phyloP scores from a whole-genome alignment of 495 filamentous ascomycete species.

The Collariella sp. region DNA sequence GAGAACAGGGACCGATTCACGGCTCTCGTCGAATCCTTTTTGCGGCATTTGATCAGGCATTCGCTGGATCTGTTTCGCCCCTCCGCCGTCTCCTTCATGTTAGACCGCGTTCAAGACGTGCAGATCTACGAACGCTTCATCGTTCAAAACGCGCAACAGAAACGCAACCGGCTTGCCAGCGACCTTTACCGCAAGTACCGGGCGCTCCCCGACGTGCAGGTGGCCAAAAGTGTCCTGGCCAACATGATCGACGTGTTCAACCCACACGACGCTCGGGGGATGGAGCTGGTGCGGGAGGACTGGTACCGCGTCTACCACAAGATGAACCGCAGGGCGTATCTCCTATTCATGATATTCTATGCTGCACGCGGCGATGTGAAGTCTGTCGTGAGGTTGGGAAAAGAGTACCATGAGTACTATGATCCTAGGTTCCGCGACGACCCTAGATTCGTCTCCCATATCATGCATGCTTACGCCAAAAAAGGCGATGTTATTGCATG shows the following conservation, averaged over 20 bases:
- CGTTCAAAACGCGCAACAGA: conserved; percentile 4
- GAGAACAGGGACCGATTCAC: background rate
- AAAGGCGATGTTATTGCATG: conserved; percentile 53
- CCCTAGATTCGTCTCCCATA: conserved; percentile 30
- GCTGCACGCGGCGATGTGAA: conserved; percentile 46
- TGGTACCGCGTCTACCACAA: conserved; percentile 36
- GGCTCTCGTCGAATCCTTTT: conserved; percentile 5
- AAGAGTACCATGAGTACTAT: conserved; percentile 35
- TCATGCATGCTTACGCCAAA: conserved; percentile 59
- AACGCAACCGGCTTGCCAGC: conserved; percentile 17
- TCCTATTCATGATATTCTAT: conserved; percentile 43
- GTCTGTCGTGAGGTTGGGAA: conserved; percentile 47
- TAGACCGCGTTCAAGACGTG: conserved; percentile 21
- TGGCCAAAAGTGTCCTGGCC: conserved; percentile 9
- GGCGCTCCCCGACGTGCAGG: conserved; percentile 16
- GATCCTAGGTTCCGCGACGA: conserved; percentile 30
- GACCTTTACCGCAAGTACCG: conserved; percentile 32
- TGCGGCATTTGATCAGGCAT: conserved; percentile 12
- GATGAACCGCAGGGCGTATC: conserved; percentile 38
- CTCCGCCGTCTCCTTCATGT: conserved; percentile 17
- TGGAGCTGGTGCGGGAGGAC: conserved; percentile 48
- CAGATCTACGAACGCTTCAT: conserved; percentile 27
- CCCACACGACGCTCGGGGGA: conserved; percentile 29
- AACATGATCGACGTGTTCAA: conserved; percentile 30
- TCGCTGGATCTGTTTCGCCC: conserved; percentile 15